Percentiles rank a stretch among this genome's conserved stretches.
Conservation (phyloP, 192 early-diverging fungal genomes). For the Paraglomus brasilianum region DNA sequence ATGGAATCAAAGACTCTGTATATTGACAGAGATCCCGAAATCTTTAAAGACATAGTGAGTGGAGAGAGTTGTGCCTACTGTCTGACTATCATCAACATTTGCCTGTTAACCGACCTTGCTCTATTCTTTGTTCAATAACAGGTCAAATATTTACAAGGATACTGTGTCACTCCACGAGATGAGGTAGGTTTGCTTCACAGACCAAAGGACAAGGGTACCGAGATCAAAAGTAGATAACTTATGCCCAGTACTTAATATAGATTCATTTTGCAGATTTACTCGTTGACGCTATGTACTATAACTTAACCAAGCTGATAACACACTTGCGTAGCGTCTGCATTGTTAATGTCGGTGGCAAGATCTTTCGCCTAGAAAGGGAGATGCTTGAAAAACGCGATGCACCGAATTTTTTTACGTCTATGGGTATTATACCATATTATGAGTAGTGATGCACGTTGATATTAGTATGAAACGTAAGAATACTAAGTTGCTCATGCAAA, state of each 20-base stretch:
- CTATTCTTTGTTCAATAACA: not conserved
- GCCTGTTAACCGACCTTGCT: not conserved
- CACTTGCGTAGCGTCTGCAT: slow-evolving; percentile 34
- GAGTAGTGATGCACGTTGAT: too few species aligned
- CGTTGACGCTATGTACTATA: slow-evolving; percentile 41
- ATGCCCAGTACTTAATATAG: too few species aligned
- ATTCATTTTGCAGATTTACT: slow-evolving; percentile 40
- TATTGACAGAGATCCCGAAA: slow-evolving; percentile 53
- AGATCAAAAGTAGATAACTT: not conserved
- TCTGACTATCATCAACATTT: not conserved
- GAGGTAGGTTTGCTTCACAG: slow-evolving; percentile 42
- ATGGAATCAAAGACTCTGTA: slow-evolving; percentile 40
- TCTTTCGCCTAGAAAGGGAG: slow-evolving; percentile 49
- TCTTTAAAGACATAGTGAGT: slow-evolving; percentile 49
- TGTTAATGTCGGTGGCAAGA: slow-evolving; percentile 54
- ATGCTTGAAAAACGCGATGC: slow-evolving; percentile 46
- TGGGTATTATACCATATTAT: slow-evolving; percentile 35
- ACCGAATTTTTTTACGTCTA: slow-evolving; percentile 41
- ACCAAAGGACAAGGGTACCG: slow-evolving; percentile 35
- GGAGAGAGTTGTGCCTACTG: not conserved
- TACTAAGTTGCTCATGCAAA: too few species aligned
- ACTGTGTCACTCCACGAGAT: slow-evolving; percentile 46
- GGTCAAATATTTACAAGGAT: slow-evolving; percentile 54
- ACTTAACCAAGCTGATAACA: slow-evolving; percentile 32
- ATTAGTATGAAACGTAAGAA: too few species aligned